Conservation (phyloP, 805 yeast species). For the Ogataea thermomethanolica region DNA sequence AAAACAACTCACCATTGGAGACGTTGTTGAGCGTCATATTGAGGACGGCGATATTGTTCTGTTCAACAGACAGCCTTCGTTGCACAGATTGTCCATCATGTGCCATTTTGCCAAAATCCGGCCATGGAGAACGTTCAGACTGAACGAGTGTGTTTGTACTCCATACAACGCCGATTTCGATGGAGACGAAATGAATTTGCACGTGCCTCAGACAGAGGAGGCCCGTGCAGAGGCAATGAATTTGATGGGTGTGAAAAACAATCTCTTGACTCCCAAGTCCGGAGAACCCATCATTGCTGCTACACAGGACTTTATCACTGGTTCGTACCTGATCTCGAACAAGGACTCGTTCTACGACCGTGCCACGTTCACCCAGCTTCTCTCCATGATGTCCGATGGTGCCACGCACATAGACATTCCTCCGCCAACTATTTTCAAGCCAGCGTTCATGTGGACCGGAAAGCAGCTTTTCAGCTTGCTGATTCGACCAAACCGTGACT, state of each 20-base stretch:
- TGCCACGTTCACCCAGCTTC: slow-evolving; percentile 73
- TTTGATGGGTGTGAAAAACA: slow-evolving; percentile 96
- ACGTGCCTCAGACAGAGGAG: slow-evolving; percentile 98
- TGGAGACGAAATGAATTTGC: slow-evolving; percentile 99
- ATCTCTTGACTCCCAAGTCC: slow-evolving; percentile 90
- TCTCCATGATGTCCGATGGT: slow-evolving; percentile 97
- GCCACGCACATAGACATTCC: slow-evolving; percentile 85
- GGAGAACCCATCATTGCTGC: slow-evolving; percentile 99
- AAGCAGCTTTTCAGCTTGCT: slow-evolving; percentile 89
- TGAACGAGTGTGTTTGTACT: slow-evolving; percentile 98
- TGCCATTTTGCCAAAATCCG: slow-evolving; percentile 94
- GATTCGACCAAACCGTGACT: slow-evolving; percentile 72
- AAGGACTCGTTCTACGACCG: slow-evolving; percentile 93
- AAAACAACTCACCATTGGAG: slow-evolving; percentile 75
- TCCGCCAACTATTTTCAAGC: slow-evolving; percentile 91
- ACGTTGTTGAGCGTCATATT: slow-evolving; percentile 91
- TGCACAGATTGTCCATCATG: slow-evolving; percentile 89
- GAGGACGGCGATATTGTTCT: slow-evolving; percentile 96
- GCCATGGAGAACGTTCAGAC: slow-evolving; percentile 97
- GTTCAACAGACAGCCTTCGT: slow-evolving; percentile 96
- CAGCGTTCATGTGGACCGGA: slow-evolving; percentile 92
- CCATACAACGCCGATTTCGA: slow-evolving; percentile 99
- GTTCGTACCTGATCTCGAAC: slow-evolving; percentile 86
- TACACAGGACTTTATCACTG: slow-evolving; percentile 98
- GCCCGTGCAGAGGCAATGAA: slow-evolving; percentile 98